Conservation (phyloP, 2,329 filamentous ascomycete genomes). For the Xylaria sp. region DNA sequence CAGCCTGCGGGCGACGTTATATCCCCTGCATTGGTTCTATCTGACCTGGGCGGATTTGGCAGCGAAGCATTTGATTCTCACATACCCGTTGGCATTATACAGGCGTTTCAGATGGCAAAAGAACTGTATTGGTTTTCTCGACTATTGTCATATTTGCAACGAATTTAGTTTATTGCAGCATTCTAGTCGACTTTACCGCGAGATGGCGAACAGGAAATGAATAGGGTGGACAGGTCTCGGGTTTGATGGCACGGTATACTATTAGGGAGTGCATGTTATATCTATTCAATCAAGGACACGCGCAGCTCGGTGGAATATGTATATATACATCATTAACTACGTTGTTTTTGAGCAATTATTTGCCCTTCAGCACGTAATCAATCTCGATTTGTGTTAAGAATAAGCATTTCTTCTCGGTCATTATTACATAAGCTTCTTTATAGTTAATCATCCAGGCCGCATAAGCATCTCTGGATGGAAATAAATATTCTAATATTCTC, state of each 20-base stretch:
- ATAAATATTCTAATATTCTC: no score
- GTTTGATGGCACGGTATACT: neutral
- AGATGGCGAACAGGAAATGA: neutral
- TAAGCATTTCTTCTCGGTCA: neutral
- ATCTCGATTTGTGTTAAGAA: neutral
- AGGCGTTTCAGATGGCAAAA: constrained; percentile 21
- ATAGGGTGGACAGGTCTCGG: neutral
- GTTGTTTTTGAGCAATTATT: neutral
- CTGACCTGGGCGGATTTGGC: constrained; percentile 9
- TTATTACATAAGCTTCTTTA: no score
- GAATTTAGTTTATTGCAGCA: neutral
- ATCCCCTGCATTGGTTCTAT: constrained; percentile 18
- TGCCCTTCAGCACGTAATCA: neutral
- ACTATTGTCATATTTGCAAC: neutral
- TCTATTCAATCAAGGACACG: neutral
- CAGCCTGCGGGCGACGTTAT: neutral
- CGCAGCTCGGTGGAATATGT: neutral
- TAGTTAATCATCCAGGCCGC: no score
- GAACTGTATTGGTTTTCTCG: constrained; percentile 5
- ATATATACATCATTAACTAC: neutral
- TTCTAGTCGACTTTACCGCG: neutral
- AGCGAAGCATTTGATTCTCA: constrained; percentile 15
- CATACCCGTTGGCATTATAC: constrained; percentile 23
- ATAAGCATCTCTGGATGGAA: no score
- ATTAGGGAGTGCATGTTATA: neutral